Percentiles rank a stretch among this genome's conserved stretches.
Evolutionary conservation across 768 basidiomycete genomes (phyloP).

Genomic region (Trametes cinnabarina): DNA sequence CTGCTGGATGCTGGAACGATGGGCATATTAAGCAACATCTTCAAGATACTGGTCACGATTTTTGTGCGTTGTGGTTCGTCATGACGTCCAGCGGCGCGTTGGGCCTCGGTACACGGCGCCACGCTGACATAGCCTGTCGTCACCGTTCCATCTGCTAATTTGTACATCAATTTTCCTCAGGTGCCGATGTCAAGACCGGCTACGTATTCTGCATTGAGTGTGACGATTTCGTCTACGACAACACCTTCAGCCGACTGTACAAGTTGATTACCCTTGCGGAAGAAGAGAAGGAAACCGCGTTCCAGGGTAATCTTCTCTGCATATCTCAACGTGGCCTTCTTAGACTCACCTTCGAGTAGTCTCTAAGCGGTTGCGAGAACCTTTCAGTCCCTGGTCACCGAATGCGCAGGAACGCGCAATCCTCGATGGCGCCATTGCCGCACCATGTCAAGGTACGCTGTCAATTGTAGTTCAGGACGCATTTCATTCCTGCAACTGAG

Average conservation of each 20-base stretch:
- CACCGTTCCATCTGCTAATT: background rate
- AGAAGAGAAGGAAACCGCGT: constrained; percentile 62
- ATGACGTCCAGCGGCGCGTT: background rate
- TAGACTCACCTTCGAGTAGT: constrained; percentile 25
- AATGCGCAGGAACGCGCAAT: constrained; percentile 39
- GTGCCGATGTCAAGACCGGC: constrained; percentile 73
- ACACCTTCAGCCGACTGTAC: constrained; percentile 47
- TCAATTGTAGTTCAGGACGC: background rate
- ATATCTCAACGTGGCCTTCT: constrained; percentile 10
- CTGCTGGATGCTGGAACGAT: constrained; percentile 65
- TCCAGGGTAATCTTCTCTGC: constrained; percentile 45
- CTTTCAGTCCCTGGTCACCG: constrained; percentile 51
- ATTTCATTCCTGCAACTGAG: background rate
- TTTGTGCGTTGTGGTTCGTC: constrained; percentile 49
- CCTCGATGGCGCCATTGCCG: constrained; percentile 47
- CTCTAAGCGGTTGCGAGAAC: constrained; percentile 42
- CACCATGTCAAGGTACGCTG: constrained; percentile 72
- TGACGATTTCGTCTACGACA: constrained; percentile 70
- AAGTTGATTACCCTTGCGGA: constrained; percentile 44
- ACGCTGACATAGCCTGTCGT: background rate
- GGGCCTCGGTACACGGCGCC: background rate
- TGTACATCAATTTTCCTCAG: constrained; percentile 37
- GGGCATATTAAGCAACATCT: constrained; percentile 61
- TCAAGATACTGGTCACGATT: constrained; percentile 52
- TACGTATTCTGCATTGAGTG: constrained; percentile 71